Evolutionary conservation across 257 asterid genomes (phyloP).

Genomic region (Fraxinus americana): DNA sequence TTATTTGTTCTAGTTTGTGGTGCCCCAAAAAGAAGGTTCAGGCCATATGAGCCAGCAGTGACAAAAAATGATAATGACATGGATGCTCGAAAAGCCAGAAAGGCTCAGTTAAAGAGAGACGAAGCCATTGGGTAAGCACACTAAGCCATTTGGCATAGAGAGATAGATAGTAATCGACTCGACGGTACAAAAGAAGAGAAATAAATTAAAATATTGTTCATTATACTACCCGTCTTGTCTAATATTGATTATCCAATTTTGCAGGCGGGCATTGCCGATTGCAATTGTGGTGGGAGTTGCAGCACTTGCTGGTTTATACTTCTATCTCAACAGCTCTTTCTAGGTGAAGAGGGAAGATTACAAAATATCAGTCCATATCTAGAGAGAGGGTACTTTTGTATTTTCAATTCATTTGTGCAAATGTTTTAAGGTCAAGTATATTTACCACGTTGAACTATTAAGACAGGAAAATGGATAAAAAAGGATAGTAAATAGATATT

Average conservation of each 20-base stretch:
- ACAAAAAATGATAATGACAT: conserved; percentile 63
- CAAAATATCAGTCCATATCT: background rate
- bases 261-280: conserved; percentile 81
- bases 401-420: conserved; percentile 3
- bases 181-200: too few species aligned
- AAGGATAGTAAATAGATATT: background rate
- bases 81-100: conserved; percentile 78
- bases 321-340: conserved; percentile 65
- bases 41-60: conserved; percentile 64
- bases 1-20: conserved; percentile 69
- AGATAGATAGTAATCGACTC: background rate
- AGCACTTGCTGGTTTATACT: conserved; percentile 64
- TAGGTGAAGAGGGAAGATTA: conserved; percentile 21
- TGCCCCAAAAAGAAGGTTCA: conserved; percentile 94
- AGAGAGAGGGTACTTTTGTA: background rate
- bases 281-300: conserved; percentile 79
- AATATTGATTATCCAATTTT: background rate
- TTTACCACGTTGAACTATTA: background rate
- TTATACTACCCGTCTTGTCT: background rate
- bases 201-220: too few species aligned
- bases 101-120: conserved; percentile 69
- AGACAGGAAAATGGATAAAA: background rate
- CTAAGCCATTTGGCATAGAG: background rate
- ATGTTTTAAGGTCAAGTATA: background rate
- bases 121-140: conserved; percentile 70